A percentile compares a stretch with the other conserved stretches of the same genome.
These are phyloP conservation scores for Blepharisma undulans DNA, from an alignment of 169 alveolate genomes.

Conservation along the genomic window DNA sequence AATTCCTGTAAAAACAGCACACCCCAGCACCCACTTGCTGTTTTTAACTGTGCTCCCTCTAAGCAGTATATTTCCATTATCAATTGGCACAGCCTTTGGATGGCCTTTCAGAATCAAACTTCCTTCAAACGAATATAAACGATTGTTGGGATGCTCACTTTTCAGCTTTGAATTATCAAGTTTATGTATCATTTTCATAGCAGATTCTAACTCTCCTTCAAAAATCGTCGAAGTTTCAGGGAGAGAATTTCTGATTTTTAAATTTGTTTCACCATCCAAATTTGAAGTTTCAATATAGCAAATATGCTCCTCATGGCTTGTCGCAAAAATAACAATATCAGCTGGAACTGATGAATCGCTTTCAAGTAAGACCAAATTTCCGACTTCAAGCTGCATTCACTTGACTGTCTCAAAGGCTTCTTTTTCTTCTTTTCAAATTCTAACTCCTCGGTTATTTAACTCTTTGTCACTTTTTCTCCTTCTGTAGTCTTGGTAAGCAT, in stretches of 20 bases:
- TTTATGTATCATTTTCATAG: neutral
- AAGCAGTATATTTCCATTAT: constrained; percentile 58
- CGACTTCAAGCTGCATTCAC: constrained; percentile 56
- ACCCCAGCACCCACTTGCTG: constrained; percentile 80
- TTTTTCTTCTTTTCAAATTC: constrained; percentile 24
- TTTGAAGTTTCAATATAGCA: constrained; percentile 77
- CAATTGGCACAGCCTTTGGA: constrained; percentile 34
- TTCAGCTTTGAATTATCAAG: neutral
- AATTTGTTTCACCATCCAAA: constrained; percentile 80
- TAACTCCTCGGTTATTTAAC: neutral
- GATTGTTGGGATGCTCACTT: constrained; percentile 29
- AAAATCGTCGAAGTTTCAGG: constrained; percentile 34
- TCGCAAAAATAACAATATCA: constrained; percentile 67
- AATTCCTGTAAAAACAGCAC: constrained; percentile 74
- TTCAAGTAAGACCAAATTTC: constrained; percentile 45
- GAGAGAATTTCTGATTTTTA: constrained; percentile 44
- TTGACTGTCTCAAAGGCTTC: constrained; percentile 25
- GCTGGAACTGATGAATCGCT: constrained; percentile 40
- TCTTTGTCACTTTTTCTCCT: constrained; percentile 69
- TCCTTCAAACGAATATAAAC: constrained; percentile 36
- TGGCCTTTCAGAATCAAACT: constrained; percentile 34
- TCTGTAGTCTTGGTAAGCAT: constrained; percentile 79
- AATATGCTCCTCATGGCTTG: constrained; percentile 52
- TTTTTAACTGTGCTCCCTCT: constrained; percentile 76
- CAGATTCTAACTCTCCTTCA: neutral